Percentiles rank a stretch among this genome's conserved stretches.
phyloP scores from a whole-genome alignment of 768 basidiomycete genomes.

The Strobilomyces echinocephalus region DNA sequence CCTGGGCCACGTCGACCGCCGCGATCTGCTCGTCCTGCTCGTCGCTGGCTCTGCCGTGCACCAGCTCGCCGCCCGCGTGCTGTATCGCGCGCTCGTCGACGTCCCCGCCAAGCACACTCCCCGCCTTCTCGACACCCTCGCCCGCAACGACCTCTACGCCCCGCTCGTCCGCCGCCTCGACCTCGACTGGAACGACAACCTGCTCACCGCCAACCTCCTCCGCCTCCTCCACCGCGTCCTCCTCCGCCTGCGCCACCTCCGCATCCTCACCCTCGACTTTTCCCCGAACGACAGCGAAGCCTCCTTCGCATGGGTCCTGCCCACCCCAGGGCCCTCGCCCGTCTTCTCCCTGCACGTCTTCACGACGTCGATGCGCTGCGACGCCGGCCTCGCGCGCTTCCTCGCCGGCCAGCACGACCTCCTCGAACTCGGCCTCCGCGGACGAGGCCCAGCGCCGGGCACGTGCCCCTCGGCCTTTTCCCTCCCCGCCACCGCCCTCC shows the following conservation, averaged over 20 bases:
- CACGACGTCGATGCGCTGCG: slow-evolving; percentile 55
- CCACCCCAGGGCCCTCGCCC: slow-evolving; percentile 25
- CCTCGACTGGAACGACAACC: slow-evolving; percentile 37
- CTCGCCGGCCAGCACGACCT: slow-evolving; percentile 47
- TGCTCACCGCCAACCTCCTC: slow-evolving; percentile 47
- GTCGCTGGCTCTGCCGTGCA: slow-evolving; percentile 24
- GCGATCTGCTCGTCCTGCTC: slow-evolving; percentile 26
- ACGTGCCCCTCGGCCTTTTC: slow-evolving; percentile 10
- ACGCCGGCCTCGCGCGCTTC: slow-evolving; percentile 43
- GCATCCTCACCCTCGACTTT: slow-evolving; percentile 47
- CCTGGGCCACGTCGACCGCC: slow-evolving; percentile 21
- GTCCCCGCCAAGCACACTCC: slow-evolving; percentile 30
- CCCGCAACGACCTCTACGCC: slow-evolving; percentile 34
- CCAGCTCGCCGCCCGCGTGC: slow-evolving; percentile 26
- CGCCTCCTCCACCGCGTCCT: slow-evolving; percentile 45
- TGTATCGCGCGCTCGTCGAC: slow-evolving; percentile 38
- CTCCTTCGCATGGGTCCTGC: slow-evolving; percentile 46
- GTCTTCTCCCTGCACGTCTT: slow-evolving; percentile 42
- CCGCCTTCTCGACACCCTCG: slow-evolving; percentile 38
- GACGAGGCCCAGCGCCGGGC: slow-evolving; percentile 27
- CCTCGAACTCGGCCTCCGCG: slow-evolving; percentile 51
- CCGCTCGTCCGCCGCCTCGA: slow-evolving; percentile 42
- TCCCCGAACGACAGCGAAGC: slow-evolving; percentile 31
- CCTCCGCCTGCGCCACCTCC: slow-evolving; percentile 35
- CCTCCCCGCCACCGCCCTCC: slow-evolving; percentile 41